Percentiles rank a stretch among this genome's conserved stretches.
phyloP scores from a whole-genome alignment of 2,329 filamentous ascomycete species.

The Tolypocladium ophioglossoides region DNA sequence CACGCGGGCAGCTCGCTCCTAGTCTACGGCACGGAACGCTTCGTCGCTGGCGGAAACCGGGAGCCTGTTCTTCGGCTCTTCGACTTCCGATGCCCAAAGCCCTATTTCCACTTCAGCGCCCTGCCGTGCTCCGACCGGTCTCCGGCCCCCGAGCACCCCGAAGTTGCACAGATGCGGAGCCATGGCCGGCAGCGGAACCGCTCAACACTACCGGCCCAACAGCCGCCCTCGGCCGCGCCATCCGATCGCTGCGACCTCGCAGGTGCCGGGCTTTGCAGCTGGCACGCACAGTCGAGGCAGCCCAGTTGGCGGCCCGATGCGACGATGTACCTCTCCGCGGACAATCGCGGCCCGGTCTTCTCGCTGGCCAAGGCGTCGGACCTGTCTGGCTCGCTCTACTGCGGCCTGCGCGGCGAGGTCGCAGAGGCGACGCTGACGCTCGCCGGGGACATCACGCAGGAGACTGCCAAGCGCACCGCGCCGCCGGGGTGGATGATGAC shows the following conservation, averaged over 20 bases:
- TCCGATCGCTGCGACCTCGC: constrained; percentile 25
- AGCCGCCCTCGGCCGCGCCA: constrained; percentile 23
- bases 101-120: constrained; percentile 37
- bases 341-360: constrained; percentile 26
- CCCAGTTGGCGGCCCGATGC: constrained; percentile 39
- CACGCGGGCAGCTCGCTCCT: constrained; percentile 36
- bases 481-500: constrained; percentile 15
- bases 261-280: constrained; percentile 27
- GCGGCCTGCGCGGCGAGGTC: constrained; percentile 36
- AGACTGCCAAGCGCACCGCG: constrained; percentile 4
- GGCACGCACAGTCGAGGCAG: constrained; percentile 32
- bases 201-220: background rate
- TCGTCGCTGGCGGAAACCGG: constrained; percentile 36
- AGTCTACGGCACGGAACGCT: constrained; percentile 38
- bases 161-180: background rate
- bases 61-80: constrained; percentile 37
- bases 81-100: constrained; percentile 39
- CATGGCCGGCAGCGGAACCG: background rate
- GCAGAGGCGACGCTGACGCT: constrained; percentile 29
- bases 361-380: constrained; percentile 37
- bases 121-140: constrained; percentile 30
- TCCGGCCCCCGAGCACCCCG: background rate
- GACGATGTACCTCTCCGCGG: constrained; percentile 31
- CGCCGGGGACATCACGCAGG: constrained; percentile 9
- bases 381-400: constrained; percentile 35